phyloP scores from a whole-genome alignment of 179 eudicot species.

The Pouteria campechiana region DNA sequence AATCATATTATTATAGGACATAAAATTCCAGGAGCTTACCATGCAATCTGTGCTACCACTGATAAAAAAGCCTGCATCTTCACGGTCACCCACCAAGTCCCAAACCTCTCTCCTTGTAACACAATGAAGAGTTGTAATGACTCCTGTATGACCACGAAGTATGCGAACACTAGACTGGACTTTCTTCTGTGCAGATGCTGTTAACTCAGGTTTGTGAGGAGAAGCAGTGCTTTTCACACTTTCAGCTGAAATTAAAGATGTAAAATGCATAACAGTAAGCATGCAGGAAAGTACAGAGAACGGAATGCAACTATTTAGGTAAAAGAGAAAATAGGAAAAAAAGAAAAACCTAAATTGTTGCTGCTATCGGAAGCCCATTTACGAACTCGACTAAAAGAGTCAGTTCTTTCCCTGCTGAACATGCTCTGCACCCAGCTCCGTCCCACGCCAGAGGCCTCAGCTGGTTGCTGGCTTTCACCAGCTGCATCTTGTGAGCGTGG shows the following conservation, averaged over 20 bases:
- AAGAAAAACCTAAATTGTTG: slow-evolving; percentile 20
- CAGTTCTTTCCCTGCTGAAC: slow-evolving; percentile 73
- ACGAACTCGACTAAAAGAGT: slow-evolving; percentile 52
- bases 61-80: slow-evolving; percentile 90
- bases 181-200: slow-evolving; percentile 62
- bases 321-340: not conserved
- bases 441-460: slow-evolving; percentile 70
- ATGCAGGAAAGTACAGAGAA: slow-evolving; percentile 1
- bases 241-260: slow-evolving; percentile 24
- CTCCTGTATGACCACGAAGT: slow-evolving; percentile 80
- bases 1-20: not conserved
- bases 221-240: slow-evolving; percentile 58
- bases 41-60: slow-evolving; percentile 92
- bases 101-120: slow-evolving; percentile 91
- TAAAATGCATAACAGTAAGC: no score
- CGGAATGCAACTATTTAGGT: not conserved
- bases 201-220: slow-evolving; percentile 40
- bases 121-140: slow-evolving; percentile 81
- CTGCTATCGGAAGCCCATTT: slow-evolving; percentile 41
- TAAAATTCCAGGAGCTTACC: slow-evolving; percentile 29
- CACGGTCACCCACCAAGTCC: slow-evolving; percentile 91
- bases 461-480: slow-evolving; percentile 47
- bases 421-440: slow-evolving; percentile 94
- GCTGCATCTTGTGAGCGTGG: slow-evolving; percentile 57
- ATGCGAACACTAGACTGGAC: slow-evolving; percentile 57